These are phyloP conservation scores for Citrus hindsii DNA, from an alignment of 345 rosid species.

Conservation along the genomic window DNA sequence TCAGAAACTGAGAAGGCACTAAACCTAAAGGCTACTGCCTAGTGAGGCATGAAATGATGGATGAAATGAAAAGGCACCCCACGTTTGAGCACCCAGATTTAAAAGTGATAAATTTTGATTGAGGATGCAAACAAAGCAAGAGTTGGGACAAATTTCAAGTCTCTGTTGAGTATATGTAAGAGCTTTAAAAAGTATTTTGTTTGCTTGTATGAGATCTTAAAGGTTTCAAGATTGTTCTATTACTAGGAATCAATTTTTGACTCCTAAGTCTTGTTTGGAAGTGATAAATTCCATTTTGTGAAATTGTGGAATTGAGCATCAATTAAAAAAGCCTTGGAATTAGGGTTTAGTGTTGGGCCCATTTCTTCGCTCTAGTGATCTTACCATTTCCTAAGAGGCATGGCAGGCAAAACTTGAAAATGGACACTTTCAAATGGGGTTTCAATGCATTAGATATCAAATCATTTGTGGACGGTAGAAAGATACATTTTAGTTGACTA, in stretches of 20 bases:
- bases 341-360: not conserved
- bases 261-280: not conserved
- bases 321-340: not conserved
- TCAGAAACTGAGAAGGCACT: not conserved
- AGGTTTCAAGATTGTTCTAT: not conserved
- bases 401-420: not conserved
- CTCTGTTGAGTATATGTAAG: not conserved
- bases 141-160: not conserved
- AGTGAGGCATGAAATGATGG: not conserved
- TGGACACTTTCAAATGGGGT: not conserved
- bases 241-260: not conserved
- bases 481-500: not conserved
- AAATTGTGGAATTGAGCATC: not conserved
- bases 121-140: not conserved
- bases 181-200: slow-evolving; percentile 3
- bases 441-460: not conserved
- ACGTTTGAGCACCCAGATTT: not conserved
- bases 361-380: not conserved
- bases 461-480: not conserved
- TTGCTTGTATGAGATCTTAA: not conserved
- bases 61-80: not conserved
- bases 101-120: not conserved
- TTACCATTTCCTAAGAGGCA: not conserved
- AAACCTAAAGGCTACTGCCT: not conserved
- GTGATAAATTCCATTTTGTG: not conserved